These are phyloP conservation scores for Clitoria ternatea DNA, from an alignment of 306 rosid genomes.

Conservation along the genomic window DNA sequence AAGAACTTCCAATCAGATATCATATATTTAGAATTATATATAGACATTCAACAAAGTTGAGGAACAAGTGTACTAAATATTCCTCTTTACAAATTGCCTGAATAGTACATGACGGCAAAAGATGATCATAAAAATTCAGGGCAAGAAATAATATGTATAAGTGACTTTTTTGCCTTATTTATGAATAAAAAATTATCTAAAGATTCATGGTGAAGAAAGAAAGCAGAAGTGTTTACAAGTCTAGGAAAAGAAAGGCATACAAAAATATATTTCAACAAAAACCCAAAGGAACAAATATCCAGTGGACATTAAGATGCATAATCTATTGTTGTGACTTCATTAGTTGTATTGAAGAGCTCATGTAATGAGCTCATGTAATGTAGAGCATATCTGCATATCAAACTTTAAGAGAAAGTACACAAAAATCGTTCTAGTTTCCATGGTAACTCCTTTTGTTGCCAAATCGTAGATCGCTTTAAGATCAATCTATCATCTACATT, in stretches of 20 bases:
- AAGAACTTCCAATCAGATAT: slow-evolving; percentile 1
- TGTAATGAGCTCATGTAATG: not conserved
- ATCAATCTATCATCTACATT: not conserved
- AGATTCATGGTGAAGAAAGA: slow-evolving; percentile 18
- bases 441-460: not conserved
- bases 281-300: not conserved
- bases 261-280: slow-evolving; percentile 13
- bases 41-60: slow-evolving; percentile 3
- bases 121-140: not conserved
- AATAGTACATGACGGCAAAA: slow-evolving; percentile 16
- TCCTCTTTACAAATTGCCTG: not conserved
- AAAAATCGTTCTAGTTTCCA: slow-evolving; percentile 17
- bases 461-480: not conserved
- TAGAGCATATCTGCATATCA: not conserved
- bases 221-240: not conserved
- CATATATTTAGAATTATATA: not conserved
- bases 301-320: not conserved
- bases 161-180: not conserved
- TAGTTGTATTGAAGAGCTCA: slow-evolving; percentile 17
- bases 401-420: not conserved
- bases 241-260: slow-evolving; percentile 6
- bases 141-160: not conserved
- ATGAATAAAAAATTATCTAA: not conserved
- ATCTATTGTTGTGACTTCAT: slow-evolving; percentile 1
- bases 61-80: not conserved